Evolutionary conservation across 2,329 filamentous ascomycete genomes (phyloP).

Genomic region (Microdochium nivale): DNA sequence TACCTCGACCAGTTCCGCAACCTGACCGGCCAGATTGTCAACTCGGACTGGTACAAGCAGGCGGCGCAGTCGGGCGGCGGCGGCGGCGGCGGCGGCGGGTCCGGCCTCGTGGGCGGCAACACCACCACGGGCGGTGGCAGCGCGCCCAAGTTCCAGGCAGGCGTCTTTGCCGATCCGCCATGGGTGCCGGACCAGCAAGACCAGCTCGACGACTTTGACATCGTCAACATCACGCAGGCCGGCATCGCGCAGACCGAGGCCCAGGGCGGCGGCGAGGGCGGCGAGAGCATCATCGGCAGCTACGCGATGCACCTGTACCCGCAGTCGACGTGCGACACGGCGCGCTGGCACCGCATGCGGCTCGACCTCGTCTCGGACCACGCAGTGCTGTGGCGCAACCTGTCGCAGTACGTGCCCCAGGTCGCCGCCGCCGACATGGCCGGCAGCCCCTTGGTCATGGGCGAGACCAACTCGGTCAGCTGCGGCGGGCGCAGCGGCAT

Average conservation of each 20-base stretch:
- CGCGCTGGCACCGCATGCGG: conserved; percentile 21
- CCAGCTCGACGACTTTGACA: conserved; percentile 24
- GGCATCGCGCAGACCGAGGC: conserved; percentile 1
- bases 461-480: conserved; percentile 36
- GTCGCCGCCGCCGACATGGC: conserved; percentile 22
- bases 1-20: conserved; percentile 23
- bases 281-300: conserved; percentile 18
- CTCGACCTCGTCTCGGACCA: conserved; percentile 24
- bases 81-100: neutral
- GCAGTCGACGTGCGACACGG: conserved; percentile 24
- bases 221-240: conserved; percentile 19
- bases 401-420: conserved; percentile 22
- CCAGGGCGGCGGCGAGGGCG: conserved; percentile 8
- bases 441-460: conserved; percentile 30
- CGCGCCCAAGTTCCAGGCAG: conserved; percentile 21
- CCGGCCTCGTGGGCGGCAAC: neutral
- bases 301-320: conserved; percentile 27
- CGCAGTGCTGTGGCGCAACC: conserved; percentile 22
- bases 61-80: conserved; percentile 1
- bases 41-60: conserved; percentile 18
- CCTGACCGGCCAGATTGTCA: conserved; percentile 19
- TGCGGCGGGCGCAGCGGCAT: conserved; percentile 29
- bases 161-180: conserved; percentile 24
- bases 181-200: conserved; percentile 26
- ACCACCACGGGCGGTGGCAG: neutral